Conservation (phyloP, 176 grass and related monocot genomes). For the Oryza rufipogon region DNA sequence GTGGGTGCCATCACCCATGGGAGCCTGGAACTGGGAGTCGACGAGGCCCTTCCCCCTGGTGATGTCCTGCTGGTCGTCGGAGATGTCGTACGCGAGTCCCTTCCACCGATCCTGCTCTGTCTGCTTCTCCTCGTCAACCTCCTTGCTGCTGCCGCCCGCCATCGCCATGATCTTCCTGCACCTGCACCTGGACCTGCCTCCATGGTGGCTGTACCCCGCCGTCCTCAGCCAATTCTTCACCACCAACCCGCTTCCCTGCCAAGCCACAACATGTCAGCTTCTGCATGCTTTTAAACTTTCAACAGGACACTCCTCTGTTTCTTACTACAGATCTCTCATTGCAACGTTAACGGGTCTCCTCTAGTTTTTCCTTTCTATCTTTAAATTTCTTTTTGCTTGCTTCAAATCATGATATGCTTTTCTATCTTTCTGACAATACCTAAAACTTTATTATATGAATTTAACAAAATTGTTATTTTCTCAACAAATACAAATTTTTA, state of each 20-base stretch:
- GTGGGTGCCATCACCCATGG: constrained; percentile 65
- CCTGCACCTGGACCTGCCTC: not conserved
- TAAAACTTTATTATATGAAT: too few relatives aligned
- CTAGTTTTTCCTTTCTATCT: not conserved
- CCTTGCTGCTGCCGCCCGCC: constrained; percentile 34
- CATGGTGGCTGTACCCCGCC: constrained; percentile 10
- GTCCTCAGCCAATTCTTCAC: constrained; percentile 13
- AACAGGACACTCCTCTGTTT: too few relatives aligned
- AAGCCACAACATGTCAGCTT: not conserved
- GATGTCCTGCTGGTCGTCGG: constrained; percentile 83
- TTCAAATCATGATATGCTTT: not conserved
- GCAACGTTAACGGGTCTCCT: too few relatives aligned
- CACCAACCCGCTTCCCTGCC: not conserved
- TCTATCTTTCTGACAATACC: too few relatives aligned
- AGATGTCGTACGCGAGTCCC: constrained; percentile 49
- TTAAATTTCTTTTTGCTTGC: not conserved
- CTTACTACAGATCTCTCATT: too few relatives aligned
- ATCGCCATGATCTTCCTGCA: constrained; percentile 22
- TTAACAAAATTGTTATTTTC: too few relatives aligned
- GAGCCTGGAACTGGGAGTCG: constrained; percentile 70
- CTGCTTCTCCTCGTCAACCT: constrained; percentile 53
- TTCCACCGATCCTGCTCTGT: constrained; percentile 46
- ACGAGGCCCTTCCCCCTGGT: constrained; percentile 67
- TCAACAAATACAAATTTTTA: not conserved
- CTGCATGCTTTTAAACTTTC: too few relatives aligned